Base-by-base conservation (phyloP, 2,329 filamentous ascomycete species). In the Pseudodiploospora longispora region DNA sequence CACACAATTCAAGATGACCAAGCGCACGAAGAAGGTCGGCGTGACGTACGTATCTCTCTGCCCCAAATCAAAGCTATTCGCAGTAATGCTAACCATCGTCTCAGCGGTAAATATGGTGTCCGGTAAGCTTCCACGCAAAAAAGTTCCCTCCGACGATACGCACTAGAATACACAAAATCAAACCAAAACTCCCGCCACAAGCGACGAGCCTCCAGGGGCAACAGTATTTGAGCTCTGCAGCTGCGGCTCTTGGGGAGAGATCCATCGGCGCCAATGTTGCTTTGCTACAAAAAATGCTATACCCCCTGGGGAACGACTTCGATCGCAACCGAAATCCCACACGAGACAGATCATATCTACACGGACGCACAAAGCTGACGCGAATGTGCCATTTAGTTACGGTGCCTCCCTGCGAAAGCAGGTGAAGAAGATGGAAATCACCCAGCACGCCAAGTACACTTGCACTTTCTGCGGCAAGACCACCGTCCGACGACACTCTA, bases 401-500 rank as follows among this genome's bases (percentile, higher is more conserved):
- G 93, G 91, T 90, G 91, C 93, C 70, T 97, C 93, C 66, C 88
- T 97, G 75, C 88, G 90, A 76, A 97, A 97, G 83, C 90, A 70
- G 63, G 67, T 70, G 68, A 97, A 97, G 88, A 96, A 96, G 87
- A 95, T 96, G 85, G 93, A 97, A 85, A 87, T 97, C 72, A 87
- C 87, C 65, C 93, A 97, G 75, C 93, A 98, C 80, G 88, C 89
- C 76, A 85, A 85, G 71, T 97, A 96, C 68, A 83, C 83, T 68
- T 97, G 91, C 83, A 91, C 90, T 58, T 98, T 97, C 86, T 95
- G 89, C 82, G 91, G 91, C 68, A 97, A 97, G 85, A 84, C 82
- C 69, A 86, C 84, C 62, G 89, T 95, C 67, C 89, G 89, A 79
- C 84, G 91, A 66, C 78, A 88, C 67, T 83, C 87, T 54, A 87